Conservation (phyloP, 139 green algal genomes). For the Closterium sp. region DNA sequence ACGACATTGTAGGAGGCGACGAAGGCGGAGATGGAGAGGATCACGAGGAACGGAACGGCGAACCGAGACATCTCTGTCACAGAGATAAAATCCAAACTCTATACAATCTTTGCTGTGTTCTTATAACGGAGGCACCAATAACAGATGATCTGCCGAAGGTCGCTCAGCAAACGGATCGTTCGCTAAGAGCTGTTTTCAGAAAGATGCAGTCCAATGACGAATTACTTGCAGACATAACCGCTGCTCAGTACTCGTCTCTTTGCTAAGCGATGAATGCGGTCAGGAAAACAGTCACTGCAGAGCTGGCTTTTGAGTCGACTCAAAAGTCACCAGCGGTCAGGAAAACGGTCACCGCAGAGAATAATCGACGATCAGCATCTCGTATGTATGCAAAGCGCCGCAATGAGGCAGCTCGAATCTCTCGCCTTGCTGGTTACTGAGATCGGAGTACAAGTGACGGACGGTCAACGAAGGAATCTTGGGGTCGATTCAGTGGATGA, state of each 20-base stretch:
- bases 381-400: not conserved
- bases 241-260: not conserved
- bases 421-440: not conserved
- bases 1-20: conserved; percentile 2
- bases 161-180: not conserved
- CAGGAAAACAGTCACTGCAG: no score
- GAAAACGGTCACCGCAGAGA: no score
- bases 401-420: not conserved
- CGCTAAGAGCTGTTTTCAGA: not conserved
- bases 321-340: no score
- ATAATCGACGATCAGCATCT: not conserved
- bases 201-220: no score
- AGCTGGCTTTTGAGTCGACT: no score
- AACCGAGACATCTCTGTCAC: not conserved
- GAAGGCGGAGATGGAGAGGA: not conserved
- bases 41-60: not conserved
- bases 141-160: no score
- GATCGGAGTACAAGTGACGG: not conserved
- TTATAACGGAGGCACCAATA: not conserved
- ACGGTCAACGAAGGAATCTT: not conserved
- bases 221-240: not conserved
- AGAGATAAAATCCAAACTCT: no score
- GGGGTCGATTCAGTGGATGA: no score
- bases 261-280: not conserved
- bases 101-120: no score